Conservation (phyloP, 2,329 filamentous ascomycete genomes). For the Aspergillus vadensis region DNA sequence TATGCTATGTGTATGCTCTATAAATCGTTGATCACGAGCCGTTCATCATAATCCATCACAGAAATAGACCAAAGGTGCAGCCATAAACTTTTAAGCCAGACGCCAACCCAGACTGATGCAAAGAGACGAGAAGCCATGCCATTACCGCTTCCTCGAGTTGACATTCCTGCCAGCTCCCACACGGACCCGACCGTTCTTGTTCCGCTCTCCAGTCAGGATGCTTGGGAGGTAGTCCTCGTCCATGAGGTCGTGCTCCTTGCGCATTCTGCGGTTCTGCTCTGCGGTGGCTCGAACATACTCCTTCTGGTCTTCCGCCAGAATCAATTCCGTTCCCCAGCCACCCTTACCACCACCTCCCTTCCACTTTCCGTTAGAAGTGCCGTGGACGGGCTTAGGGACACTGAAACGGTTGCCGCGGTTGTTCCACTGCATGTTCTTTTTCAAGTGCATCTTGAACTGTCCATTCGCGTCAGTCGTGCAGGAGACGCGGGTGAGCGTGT, state of each 20-base stretch:
- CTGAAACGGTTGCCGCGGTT: conserved; percentile 89
- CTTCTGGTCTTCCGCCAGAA: conserved; percentile 94
- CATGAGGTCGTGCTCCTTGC: conserved; percentile 80
- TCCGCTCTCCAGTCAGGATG: conserved; percentile 79
- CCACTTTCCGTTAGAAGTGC: conserved; percentile 75
- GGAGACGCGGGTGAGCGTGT: conserved; percentile 79
- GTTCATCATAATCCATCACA: conserved; percentile 18
- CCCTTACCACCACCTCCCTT: conserved; percentile 72
- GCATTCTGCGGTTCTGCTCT: conserved; percentile 60
- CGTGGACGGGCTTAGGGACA: conserved; percentile 85
- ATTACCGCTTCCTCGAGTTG: conserved; percentile 68
- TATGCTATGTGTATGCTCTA: conserved; percentile 17
- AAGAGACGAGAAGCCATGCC: conserved; percentile 13
- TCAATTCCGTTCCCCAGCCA: conserved; percentile 81
- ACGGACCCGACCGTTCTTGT: conserved; percentile 66
- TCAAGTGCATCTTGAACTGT: conserved; percentile 81
- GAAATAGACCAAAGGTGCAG: conserved; percentile 6
- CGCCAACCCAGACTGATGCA: conserved; percentile 22
- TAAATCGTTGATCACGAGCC: conserved; percentile 11
- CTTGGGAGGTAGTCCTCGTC: conserved; percentile 89
- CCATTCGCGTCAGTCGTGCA: conserved; percentile 82
- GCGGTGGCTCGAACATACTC: conserved; percentile 72
- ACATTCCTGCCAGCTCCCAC: conserved; percentile 85
- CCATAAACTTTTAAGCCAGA: conserved; percentile 27
- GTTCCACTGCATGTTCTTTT: conserved; percentile 96